Evolutionary conservation across 768 basidiomycete genomes (phyloP), one percentile per base, ranked within the genome.

Genomic region (Boletus speciosus): DNA sequence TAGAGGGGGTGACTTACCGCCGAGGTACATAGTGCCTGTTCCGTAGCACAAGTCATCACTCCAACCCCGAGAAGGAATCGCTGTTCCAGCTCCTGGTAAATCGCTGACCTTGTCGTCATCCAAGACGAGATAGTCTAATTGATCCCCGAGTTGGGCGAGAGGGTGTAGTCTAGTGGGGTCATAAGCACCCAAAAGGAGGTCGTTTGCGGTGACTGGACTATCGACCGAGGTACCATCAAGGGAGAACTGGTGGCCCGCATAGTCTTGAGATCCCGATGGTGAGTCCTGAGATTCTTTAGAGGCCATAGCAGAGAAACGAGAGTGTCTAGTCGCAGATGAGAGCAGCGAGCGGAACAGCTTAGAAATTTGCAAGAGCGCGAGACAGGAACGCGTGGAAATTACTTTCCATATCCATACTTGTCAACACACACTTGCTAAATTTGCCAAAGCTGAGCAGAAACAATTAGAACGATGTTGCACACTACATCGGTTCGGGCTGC

Each of bases 41-140:
- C 97, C 97, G 75, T 98, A 98, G 82, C 94, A 98, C 56, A 99
- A 76, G 77, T 99, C 97, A 78, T 99, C 97, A 76, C 93, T 91
- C 95, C 93, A 98, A 59, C 97, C 94, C 77, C 97, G 80, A 70
- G 88, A 90, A 63, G 95, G 94, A 60, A 99, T 83, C 54, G 95
- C 94, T 56, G 90, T 93, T 63, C 80, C 82, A 63, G 90, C 84
- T 47, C 97, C 97, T 68, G 93, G 93, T 57, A 97, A 77, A 51
- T 92, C 85, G 71, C 74, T 93, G 63, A 87, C 86, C 78, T 98
- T 96, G 76, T 96, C 96, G 72, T 99, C 97, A 59, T 98, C 96
- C 54, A 99, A 81, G 62, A 91, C 80, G 50, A 99, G 77, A 75
- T 97, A 98, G 74, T 99, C 97, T 61, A 99, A 77, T 78, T 93